Evolutionary conservation across 1,284 basidiomycete species (phyloP), one percentile per base, ranked within the genome.

Genomic region (Microbotryum intermedium): DNA sequence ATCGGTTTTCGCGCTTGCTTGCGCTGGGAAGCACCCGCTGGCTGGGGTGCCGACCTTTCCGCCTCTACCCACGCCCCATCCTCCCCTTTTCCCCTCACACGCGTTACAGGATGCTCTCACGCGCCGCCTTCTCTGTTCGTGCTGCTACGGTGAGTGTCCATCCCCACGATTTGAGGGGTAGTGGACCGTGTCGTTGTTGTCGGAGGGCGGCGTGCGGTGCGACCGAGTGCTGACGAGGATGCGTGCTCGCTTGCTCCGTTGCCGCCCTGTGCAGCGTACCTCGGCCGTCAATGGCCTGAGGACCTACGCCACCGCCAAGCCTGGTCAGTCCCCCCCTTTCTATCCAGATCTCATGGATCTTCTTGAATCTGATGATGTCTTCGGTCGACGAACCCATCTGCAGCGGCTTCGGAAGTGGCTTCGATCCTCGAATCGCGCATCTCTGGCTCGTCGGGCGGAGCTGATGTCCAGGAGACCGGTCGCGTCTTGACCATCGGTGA

Each of bases 401-500:
- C 73, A 97, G 94, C 92, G 77, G 93, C 93, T 71, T 94, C 93
- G 74, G 94, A 98, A 84, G 94, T 98, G 73, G 94, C 92, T 65
- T 92, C 91, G 73, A 97, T 98, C 80, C 86, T 98, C 75, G 94
- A 98, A 83, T 88, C 88, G 76, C 90, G 94, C 78, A 98, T 98
- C 78, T 85, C 93, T 72, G 93, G 94, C 77, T 83, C 88, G 69
- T 82, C 86, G 71, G 81, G 90, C 71, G 86, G 88, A 73, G 88
- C 85, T 75, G 94, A 97, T 77, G 90, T 97, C 74, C 90, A 97
- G 81, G 94, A 98, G 82, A 97, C 94, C 67, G 94, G 94, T 75
- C 91, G 92, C 77, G 94, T 98, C 72, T 80, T 97, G 78, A 97
- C 91, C 79, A 94, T 97, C 73, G 93, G 93, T 90, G 94, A 97